Evolutionary conservation across 306 rosid species (phyloP), one percentile per base, ranked within the genome.

Genomic region (Biancaea sappan): DNA sequence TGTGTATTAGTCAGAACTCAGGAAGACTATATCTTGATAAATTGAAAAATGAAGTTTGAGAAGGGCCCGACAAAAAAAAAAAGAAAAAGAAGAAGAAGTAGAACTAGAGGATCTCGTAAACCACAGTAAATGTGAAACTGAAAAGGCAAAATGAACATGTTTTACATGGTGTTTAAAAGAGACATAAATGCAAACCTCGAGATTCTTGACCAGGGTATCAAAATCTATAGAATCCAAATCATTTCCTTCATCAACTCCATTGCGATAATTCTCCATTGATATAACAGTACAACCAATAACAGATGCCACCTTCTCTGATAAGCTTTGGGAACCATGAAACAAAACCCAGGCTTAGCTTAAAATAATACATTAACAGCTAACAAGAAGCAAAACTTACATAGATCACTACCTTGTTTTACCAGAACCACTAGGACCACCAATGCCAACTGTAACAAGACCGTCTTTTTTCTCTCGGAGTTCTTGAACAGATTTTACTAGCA

Each of bases 401-500:
- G 46, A 51, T 54, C 65, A 67, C 71, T 77, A 92, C 92, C 99
- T 95, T 58, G 99, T 78, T 90, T 95, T 95, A 74, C 99, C 98
- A 26, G 99, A 95, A 81, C 99, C 99, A 35, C 96, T 87, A 21
- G 99, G 96, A 79, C 99, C 99, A 59, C 99, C 98, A 79, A 95
- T 95, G 76, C 97, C 99, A 74, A 90, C 96, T 7, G 93, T 88
- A 57, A 95, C 99, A 73, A 92, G 83, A 59, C 97, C 93, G 52
- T 87, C 88, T 68, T 95, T 95, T 70, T 84, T 95, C 86, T 88
- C 96, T 81, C 99, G 84, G 43, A 95, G 93, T 81, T 95, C 99
- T 95, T 95, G 99, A 56, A 95, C 84, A 75, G 99, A 95, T 83
- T 92, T 95, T 68, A 94, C 97, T 61, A 94, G 82, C 44, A 94